phyloP scores from a whole-genome alignment of 768 basidiomycete genomes.

The Trametes villosa region DNA sequence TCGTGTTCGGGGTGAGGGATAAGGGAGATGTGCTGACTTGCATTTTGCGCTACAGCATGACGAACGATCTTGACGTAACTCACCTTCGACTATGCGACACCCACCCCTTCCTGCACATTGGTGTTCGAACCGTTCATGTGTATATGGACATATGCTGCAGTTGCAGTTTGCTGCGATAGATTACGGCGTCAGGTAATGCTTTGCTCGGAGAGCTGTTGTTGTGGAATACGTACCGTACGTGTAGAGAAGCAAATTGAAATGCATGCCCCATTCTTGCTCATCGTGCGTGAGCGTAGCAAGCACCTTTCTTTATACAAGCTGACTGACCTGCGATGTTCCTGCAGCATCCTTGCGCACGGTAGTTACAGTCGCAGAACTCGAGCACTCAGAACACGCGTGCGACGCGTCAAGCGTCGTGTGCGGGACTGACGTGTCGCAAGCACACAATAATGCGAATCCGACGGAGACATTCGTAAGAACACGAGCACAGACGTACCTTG shows the following conservation, averaged over 20 bases:
- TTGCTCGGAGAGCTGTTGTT: constrained; percentile 6
- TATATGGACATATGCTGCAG: background rate
- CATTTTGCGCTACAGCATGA: background rate
- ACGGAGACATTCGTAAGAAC: background rate
- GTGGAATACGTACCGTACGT: constrained; percentile 11
- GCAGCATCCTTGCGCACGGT: too few relatives aligned
- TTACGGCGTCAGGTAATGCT: constrained; percentile 14
- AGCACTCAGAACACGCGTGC: background rate
- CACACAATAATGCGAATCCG: background rate
- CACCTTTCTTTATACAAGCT: background rate
- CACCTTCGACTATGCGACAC: constrained; percentile 1
- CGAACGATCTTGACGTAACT: too few relatives aligned
- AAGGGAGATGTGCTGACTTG: too few relatives aligned
- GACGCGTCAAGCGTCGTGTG: background rate
- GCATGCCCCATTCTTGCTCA: background rate
- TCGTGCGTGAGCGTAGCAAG: too few relatives aligned
- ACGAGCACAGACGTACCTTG: background rate
- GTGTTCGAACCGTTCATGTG: background rate
- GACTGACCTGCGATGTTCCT: background rate
- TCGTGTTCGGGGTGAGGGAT: background rate
- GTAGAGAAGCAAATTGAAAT: constrained; percentile 7
- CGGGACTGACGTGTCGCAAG: background rate
- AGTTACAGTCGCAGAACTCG: too few relatives aligned
- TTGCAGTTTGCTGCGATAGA: constrained; percentile 8
- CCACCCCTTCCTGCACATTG: background rate